Percentiles rank a stretch among this genome's conserved stretches.
These are phyloP conservation scores for Collybia sordida DNA, from an alignment of 768 basidiomycete genomes.

Conservation along the genomic window DNA sequence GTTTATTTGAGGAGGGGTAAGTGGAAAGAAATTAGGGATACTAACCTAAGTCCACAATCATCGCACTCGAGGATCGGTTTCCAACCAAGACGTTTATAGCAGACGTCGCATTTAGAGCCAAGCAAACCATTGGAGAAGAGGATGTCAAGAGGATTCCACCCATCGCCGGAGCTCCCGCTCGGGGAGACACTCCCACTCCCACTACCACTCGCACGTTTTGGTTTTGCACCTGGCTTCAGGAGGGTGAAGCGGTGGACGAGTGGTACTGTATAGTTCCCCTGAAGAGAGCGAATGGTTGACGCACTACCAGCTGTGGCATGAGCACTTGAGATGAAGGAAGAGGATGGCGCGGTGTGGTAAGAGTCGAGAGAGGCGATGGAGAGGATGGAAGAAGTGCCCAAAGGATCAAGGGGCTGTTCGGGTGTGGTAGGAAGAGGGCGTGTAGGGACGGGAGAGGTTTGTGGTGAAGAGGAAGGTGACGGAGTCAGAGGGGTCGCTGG, in stretches of 20 bases:
- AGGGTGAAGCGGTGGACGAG: constrained; percentile 86
- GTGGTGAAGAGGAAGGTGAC: constrained; percentile 15
- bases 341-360: constrained; percentile 61
- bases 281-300: constrained; percentile 57
- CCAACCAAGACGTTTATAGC: constrained; percentile 80
- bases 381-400: constrained; percentile 45
- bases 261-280: constrained; percentile 40
- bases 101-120: constrained; percentile 80
- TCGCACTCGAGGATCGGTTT: constrained; percentile 87
- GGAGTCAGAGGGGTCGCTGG: constrained; percentile 30
- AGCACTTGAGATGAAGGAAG: constrained; percentile 52
- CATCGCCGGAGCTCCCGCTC: constrained; percentile 24
- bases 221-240: constrained; percentile 75
- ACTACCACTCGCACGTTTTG: constrained; percentile 36
- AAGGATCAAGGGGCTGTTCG: constrained; percentile 30
- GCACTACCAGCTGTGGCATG: constrained; percentile 72
- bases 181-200: constrained; percentile 30
- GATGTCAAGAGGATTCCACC: constrained; percentile 79
- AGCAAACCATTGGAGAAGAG: constrained; percentile 74
- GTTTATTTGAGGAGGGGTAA: constrained; percentile 7
- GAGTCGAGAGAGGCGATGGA: constrained; percentile 62
- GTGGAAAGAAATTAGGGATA: constrained; percentile 5
- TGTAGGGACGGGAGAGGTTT: constrained; percentile 17
- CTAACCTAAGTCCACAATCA: constrained; percentile 78
- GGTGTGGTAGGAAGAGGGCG: constrained; percentile 5